Evolutionary conservation across 2,329 filamentous ascomycete genomes (phyloP), one percentile per base, ranked within the genome.

Genomic region (Neurospora sp.): DNA sequence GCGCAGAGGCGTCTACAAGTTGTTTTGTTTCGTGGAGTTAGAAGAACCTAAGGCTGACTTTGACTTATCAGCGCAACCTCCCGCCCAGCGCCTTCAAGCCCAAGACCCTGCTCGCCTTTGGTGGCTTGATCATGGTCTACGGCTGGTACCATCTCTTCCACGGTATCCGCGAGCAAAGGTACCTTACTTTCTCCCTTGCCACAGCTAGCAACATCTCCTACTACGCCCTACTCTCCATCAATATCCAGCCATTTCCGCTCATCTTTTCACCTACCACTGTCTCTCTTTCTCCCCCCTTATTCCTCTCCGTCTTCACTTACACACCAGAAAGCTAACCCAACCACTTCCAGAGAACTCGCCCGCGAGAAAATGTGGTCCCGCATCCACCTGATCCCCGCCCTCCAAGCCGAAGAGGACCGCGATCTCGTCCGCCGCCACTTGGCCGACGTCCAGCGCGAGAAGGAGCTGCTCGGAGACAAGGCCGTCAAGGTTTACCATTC

Each of bases 281-380:
- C 46, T 17, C 62, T 19, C n/a, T n/a, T n/a, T n/a, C n/a, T n/a
- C n/a, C n/a, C n/a, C n/a, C n/a, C n/a, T n/a, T n/a, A n/a, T n/a
- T 19, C 42, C 42, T 43, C 42, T 19, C 4, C n/a, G 1, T 8
- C 42, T 52, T 28, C 43, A 13, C 43, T 5, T 13, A 17, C 1
- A 17, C 1, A n/a, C 1, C 72, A 73, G 46, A 73, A 72, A 62
- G 67, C 40, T n/a, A 17, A 62, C 52, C 8, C 28, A 10, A 28
- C 52, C 8, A 17, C 7, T 10, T 10, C 52, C 15, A 97, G 94
- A 79, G 96, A 99, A 82, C 90, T 97, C 75, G 92, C 90, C 73
- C 93, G 96, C 77, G 96, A 99, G 80, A 99, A 98, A 86, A 96
- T 97, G 89, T 99, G 96, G 96, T 89, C 93, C 72, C 91, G 96